These are phyloP conservation scores for Apiospora phragmitis DNA, from an alignment of 2,329 filamentous ascomycete species.

Conservation along the genomic window DNA sequence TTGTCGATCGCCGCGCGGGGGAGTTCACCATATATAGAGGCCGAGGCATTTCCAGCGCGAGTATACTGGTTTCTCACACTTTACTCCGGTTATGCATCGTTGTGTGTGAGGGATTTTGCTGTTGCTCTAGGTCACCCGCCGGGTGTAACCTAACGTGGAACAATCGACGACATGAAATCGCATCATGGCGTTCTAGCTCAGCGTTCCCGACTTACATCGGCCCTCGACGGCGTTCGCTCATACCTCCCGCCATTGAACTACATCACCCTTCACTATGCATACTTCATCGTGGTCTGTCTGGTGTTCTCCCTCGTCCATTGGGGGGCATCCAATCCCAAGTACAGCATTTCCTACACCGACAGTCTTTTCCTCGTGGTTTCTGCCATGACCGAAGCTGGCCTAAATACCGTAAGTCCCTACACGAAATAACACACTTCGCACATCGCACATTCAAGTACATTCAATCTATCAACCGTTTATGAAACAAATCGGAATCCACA, in stretches of 20 bases:
- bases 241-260: conserved; percentile 54
- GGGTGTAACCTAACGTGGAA: neutral
- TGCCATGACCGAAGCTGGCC: conserved; percentile 66
- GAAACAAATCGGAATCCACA: neutral
- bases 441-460: neutral
- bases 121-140: neutral
- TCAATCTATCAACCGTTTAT: neutral
- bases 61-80: neutral
- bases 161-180: neutral
- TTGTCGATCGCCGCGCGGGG: neutral
- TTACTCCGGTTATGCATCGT: neutral
- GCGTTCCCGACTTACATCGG: neutral
- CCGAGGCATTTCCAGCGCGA: neutral
- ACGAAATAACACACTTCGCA: neutral
- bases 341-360: conserved; percentile 60
- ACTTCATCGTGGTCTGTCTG: conserved; percentile 60
- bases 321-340: conserved; percentile 50
- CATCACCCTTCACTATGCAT: conserved; percentile 66
- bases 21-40: neutral
- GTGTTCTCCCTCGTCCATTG: conserved; percentile 63
- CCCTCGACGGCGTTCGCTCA: conserved; percentile 17
- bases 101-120: neutral
- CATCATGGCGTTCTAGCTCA: neutral
- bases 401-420: conserved; percentile 53
- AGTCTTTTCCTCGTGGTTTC: conserved; percentile 67